A percentile compares a stretch with the other conserved stretches of the same genome.
phyloP scores from a whole-genome alignment of 176 grass and related monocot genomes.

The Carex myosuroides region DNA sequence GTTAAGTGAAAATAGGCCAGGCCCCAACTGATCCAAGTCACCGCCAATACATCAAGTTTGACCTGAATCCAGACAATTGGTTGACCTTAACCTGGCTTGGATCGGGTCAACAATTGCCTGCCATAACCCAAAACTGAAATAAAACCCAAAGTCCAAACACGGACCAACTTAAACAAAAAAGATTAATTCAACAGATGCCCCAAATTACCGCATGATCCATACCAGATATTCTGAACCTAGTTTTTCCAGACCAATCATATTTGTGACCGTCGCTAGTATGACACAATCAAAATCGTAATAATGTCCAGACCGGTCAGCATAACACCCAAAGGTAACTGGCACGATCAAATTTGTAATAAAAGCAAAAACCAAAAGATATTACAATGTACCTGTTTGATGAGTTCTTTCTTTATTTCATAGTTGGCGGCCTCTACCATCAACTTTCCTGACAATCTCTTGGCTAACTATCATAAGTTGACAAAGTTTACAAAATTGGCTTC shows the following conservation, averaged over 20 bases:
- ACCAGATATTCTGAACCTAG: background rate
- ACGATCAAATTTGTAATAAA: background rate
- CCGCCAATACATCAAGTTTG: background rate
- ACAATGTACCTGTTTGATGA: constrained; percentile 67
- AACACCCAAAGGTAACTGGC: background rate
- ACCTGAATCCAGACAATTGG: background rate
- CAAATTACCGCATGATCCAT: background rate
- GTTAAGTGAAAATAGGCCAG: background rate
- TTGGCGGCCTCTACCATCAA: constrained; percentile 68
- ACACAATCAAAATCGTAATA: background rate
- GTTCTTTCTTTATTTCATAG: constrained; percentile 93
- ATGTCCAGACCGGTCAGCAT: background rate
- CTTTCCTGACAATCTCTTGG: constrained; percentile 78
- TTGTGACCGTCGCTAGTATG: background rate
- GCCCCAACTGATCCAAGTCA: background rate
- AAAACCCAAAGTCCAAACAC: background rate
- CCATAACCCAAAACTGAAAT: background rate
- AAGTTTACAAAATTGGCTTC: constrained; percentile 21
- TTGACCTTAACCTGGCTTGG: background rate
- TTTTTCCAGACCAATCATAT: background rate
- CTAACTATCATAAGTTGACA: constrained; percentile 56
- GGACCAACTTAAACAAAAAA: background rate
- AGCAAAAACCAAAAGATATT: background rate
- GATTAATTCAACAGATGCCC: background rate
- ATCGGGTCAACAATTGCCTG: background rate